Evolutionary conservation across 169 alveolate genomes (phyloP).

Genomic region (Plasmodium gonderi): DNA sequence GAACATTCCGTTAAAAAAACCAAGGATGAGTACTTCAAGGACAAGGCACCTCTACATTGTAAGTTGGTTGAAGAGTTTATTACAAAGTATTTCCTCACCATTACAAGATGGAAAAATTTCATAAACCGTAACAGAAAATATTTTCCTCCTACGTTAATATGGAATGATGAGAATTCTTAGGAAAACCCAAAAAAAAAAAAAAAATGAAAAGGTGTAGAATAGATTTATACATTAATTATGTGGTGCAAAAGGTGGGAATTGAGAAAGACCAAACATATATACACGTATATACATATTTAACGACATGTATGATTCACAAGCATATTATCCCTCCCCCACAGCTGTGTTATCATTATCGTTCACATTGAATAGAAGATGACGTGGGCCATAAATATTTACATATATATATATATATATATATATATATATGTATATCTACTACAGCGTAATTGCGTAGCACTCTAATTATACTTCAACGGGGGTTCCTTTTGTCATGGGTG

Average conservation of each 20-base stretch:
- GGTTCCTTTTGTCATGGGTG: background rate
- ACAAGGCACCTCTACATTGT: conserved; percentile 18
- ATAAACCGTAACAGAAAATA: background rate
- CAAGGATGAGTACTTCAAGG: background rate
- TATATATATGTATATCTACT: background rate
- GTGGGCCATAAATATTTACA: too few relatives aligned
- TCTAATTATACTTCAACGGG: too few relatives aligned
- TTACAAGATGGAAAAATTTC: conserved; percentile 16
- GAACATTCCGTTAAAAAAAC: conserved; percentile 28
- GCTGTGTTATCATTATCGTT: background rate
- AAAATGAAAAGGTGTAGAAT: background rate
- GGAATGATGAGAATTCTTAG: background rate
- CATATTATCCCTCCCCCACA: too few relatives aligned
- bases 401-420: background rate
- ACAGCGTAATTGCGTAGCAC: too few relatives aligned
- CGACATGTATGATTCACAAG: too few relatives aligned
- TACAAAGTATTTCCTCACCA: conserved; percentile 18
- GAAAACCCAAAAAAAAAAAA: background rate
- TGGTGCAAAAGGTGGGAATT: background rate
- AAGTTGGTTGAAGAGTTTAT: conserved; percentile 16
- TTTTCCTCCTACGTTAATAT: conserved; percentile 35
- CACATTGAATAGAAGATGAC: background rate
- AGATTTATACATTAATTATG: too few relatives aligned
- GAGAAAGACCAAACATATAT: too few relatives aligned
- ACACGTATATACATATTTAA: too few relatives aligned